Evolutionary conservation across 2,329 filamentous ascomycete species (phyloP).

Genomic region (Ceratocystiopsis sp.): DNA sequence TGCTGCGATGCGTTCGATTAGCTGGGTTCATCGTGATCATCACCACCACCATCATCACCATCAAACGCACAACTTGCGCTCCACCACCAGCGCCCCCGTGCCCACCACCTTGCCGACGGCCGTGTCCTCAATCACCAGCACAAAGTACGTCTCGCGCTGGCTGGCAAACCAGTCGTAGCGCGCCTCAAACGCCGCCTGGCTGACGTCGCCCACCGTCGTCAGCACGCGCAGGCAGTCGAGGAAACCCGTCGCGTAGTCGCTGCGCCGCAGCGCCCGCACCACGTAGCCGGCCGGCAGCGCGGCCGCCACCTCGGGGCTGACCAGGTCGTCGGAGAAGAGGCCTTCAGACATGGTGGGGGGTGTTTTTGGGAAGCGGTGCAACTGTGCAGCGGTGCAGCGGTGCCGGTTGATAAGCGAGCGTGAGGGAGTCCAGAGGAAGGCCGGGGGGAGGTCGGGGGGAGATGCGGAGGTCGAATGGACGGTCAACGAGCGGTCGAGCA

Average conservation of each 20-base stretch:
- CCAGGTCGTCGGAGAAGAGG: constrained; percentile 62
- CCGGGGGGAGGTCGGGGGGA: no score
- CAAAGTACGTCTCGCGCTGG: constrained; percentile 63
- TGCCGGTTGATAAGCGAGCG: no score
- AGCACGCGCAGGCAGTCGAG: constrained; percentile 82
- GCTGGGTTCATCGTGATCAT: neutral
- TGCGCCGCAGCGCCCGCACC: constrained; percentile 60
- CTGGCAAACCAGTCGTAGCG: constrained; percentile 69
- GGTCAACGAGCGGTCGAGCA: no score
- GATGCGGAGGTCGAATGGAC: no score
- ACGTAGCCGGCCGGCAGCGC: constrained; percentile 66
- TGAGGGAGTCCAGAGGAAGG: no score
- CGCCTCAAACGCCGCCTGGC: constrained; percentile 54
- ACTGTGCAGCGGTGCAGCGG: no score
- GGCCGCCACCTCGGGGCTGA: constrained; percentile 57
- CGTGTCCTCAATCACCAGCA: constrained; percentile 70
- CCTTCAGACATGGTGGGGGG: constrained; percentile 24
- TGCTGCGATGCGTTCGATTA: constrained; percentile 30
- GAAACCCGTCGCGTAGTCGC: constrained; percentile 68
- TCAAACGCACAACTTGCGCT: constrained; percentile 76
- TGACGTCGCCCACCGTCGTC: constrained; percentile 82
- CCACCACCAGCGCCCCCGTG: constrained; percentile 76
- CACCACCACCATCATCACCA: no score
- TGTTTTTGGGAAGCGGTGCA: no score
- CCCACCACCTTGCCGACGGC: constrained; percentile 54